These are phyloP conservation scores for Bombardia bombarda DNA, from an alignment of 495 filamentous ascomycete genomes.

Conservation along the genomic window DNA sequence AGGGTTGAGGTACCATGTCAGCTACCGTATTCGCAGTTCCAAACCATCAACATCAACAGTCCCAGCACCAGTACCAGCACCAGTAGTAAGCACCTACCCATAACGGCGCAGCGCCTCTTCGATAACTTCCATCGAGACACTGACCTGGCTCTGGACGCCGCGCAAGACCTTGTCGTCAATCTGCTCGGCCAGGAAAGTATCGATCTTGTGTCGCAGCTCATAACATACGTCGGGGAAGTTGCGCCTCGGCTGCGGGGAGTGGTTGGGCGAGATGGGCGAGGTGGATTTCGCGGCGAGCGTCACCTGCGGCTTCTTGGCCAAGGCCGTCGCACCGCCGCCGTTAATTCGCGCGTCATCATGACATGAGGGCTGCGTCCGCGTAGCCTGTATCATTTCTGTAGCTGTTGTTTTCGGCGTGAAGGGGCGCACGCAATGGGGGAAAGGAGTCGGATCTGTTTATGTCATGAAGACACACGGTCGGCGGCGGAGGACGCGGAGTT, in stretches of 20 bases:
- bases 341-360: constrained; percentile 10
- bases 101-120: constrained; percentile 64
- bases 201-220: constrained; percentile 53
- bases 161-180: constrained; percentile 49
- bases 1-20: constrained; percentile 2
- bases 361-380: no score
- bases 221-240: constrained; percentile 20
- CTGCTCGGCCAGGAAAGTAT: constrained; percentile 56
- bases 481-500: no score
- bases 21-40: not conserved
- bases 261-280: not conserved
- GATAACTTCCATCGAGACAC: constrained; percentile 62
- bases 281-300: not conserved
- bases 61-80: not conserved
- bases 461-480: no score
- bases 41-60: no score
- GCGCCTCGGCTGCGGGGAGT: not conserved
- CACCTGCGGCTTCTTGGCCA: not conserved
- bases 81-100: constrained; percentile 36
- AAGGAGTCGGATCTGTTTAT: no score
- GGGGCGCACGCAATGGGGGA: no score
- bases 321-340: constrained; percentile 4
- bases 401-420: no score
- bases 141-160: constrained; percentile 64
- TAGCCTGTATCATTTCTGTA: no score